Conservation (phyloP, 441 rosid genomes). For the Gossypium lobatum region DNA sequence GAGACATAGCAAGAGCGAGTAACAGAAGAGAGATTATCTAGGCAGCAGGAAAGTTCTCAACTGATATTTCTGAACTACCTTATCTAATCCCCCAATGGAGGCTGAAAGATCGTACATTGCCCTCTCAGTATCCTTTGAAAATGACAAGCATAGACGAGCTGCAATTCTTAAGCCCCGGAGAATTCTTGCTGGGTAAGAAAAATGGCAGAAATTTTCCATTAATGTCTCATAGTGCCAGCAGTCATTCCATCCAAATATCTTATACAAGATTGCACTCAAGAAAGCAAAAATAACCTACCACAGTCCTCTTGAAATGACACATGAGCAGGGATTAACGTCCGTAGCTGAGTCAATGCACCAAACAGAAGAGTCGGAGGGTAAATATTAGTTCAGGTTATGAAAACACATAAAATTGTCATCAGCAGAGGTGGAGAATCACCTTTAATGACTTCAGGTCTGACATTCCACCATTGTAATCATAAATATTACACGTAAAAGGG, state of each 20-base stretch:
- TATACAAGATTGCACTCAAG: constrained; percentile 3
- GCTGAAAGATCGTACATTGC: constrained; percentile 61
- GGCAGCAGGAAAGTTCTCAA: constrained; percentile 12
- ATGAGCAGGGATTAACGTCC: constrained; percentile 69
- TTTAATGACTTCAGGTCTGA: constrained; percentile 64
- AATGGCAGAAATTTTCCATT: constrained; percentile 5
- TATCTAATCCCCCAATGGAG: constrained; percentile 45
- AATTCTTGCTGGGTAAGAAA: constrained; percentile 63
- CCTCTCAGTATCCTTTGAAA: constrained; percentile 58
- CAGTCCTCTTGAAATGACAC: constrained; percentile 79
- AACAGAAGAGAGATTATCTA: not conserved
- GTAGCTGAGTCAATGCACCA: constrained; percentile 46
- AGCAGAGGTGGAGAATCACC: constrained; percentile 39
- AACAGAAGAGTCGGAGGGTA: constrained; percentile 14
- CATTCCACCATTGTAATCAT: constrained; percentile 68
- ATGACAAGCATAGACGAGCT: constrained; percentile 68
- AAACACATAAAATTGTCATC: constrained; percentile 5
- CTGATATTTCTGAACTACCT: constrained; percentile 41
- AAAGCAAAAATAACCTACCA: constrained; percentile 50
- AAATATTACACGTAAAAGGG: constrained; percentile 57
- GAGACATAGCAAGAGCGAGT: constrained; percentile 2
- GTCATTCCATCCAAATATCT: constrained; percentile 17
- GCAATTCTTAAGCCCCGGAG: constrained; percentile 90
- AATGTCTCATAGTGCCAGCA: constrained; percentile 14
- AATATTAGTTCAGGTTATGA: constrained; percentile 14